A percentile compares a stretch with the other conserved stretches of the same genome.
Evolutionary conservation across 2,329 filamentous ascomycete genomes (phyloP).

Genomic region (Ophiosphaerella narmari): DNA sequence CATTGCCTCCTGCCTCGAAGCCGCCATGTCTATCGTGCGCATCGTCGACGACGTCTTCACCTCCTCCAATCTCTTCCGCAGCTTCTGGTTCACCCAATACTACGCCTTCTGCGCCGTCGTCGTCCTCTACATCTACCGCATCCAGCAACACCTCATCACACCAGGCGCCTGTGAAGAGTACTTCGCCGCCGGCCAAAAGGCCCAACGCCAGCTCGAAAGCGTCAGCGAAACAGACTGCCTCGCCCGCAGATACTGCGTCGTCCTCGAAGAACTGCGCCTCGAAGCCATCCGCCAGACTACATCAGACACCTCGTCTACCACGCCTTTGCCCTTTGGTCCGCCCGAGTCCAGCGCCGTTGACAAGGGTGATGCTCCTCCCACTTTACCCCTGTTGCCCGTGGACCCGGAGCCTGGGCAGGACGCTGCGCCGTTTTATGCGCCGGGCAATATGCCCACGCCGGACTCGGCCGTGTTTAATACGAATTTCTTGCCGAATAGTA

Average conservation of each 20-base stretch:
- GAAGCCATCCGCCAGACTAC: slow-evolving; percentile 44
- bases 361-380: background rate
- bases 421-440: slow-evolving; percentile 11
- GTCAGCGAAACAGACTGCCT: slow-evolving; percentile 40
- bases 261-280: slow-evolving; percentile 57
- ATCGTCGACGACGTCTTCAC: slow-evolving; percentile 50
- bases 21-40: slow-evolving; percentile 53
- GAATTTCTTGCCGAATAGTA: slow-evolving; percentile 28
- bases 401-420: background rate
- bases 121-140: slow-evolving; percentile 60
- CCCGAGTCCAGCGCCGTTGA: background rate
- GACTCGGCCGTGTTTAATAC: slow-evolving; percentile 31
- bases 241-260: slow-evolving; percentile 56
- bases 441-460: slow-evolving; percentile 35
- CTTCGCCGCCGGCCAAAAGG: slow-evolving; percentile 50
- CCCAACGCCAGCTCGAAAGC: slow-evolving; percentile 45
- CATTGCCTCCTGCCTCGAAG: slow-evolving; percentile 53
- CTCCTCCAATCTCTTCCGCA: slow-evolving; percentile 51
- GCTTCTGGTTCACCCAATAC: slow-evolving; percentile 60
- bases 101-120: slow-evolving; percentile 60
- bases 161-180: slow-evolving; percentile 56
- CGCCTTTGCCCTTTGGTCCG: background rate
- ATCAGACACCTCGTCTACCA: background rate
- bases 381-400: too few species aligned
- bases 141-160: slow-evolving; percentile 53